These are phyloP conservation scores for Dimargaris cristalligena DNA, from an alignment of 192 early-diverging fungal species.

Conservation along the genomic window DNA sequence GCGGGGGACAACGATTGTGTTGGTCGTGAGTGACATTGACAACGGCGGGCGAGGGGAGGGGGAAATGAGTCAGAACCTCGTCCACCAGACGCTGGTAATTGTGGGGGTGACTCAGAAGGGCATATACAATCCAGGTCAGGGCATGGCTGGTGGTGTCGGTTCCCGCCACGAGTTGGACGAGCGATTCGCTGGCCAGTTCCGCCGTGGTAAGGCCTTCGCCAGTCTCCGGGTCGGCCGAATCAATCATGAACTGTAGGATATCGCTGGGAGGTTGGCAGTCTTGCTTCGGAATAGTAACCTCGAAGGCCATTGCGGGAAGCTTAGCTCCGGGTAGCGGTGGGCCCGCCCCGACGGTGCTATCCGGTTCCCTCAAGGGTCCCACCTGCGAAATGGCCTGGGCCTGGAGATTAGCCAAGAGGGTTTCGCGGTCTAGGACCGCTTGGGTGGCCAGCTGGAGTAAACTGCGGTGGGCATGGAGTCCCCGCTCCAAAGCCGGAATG, in stretches of 20 bases:
- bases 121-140: slow-evolving; percentile 19
- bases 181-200: slow-evolving; percentile 18
- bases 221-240: slow-evolving; percentile 5
- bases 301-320: too few species aligned
- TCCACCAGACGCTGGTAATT: slow-evolving; percentile 14
- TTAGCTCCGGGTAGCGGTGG: too few species aligned
- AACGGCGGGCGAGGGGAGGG: not conserved
- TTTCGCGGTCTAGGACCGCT: not conserved
- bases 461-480: slow-evolving; percentile 16
- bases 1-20: too few species aligned
- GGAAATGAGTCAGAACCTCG: slow-evolving; percentile 18
- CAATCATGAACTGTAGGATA: slow-evolving; percentile 23
- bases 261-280: slow-evolving; percentile 16
- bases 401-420: not conserved
- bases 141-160: slow-evolving; percentile 31
- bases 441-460: slow-evolving; percentile 8
- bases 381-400: slow-evolving; percentile 1
- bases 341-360: too few species aligned
- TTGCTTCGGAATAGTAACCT: not conserved
- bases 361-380: too few species aligned
- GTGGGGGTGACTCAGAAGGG: slow-evolving; percentile 19
- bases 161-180: slow-evolving; percentile 21
- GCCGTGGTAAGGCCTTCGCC: not conserved
- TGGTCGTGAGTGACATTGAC: not conserved
- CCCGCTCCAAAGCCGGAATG: slow-evolving; percentile 13